Base-by-base conservation (phyloP, 2,329 filamentous ascomycete genomes). In the Talaromyces verruculosus region DNA sequence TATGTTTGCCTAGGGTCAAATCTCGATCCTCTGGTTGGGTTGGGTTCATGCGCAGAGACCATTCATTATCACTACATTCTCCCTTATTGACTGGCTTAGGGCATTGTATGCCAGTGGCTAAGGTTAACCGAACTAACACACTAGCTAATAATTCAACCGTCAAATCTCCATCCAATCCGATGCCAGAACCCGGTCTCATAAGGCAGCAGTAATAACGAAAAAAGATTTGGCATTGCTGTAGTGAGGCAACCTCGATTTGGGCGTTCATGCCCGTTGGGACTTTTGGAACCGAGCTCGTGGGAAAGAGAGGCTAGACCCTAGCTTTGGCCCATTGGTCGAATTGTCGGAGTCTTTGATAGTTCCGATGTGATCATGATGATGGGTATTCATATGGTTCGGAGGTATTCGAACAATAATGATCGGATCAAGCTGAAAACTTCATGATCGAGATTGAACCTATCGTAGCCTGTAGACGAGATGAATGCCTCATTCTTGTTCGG, bases 191-290 rank as follows among this genome's bases (percentile, higher is more conserved):
- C n/a, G 10, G 33, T 57, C n/a, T 57, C n/a, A 57, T 57, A 57
- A 57, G 53, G 53, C 53, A 57, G 53, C 53, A 57, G 51, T 55
- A 55, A 55, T 37, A 39, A 17, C 5, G 13, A 35, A 35, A 37
- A 15, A 17, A 2, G 1, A 8, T 57, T 39, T 37, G 15, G 49
- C 33, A 57, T 57, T 57, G 53, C 53, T 57, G 53, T 37, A 57
- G 53, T 57, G 53, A 57, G 53, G 53, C 53, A 22, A 39, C 30
- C 30, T 10, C 51, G 51, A 57, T 22, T 37, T 57, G 53, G 53
- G 53, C 53, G 30, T 39, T 57, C 33, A 57, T 37, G 28, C 49
- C 28, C 49, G 33, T 57, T 57, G 53, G 22, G 33, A 15, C 25
- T 11, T 25, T 57, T 35, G 30, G 53, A 57, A 37, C 33, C 33